Evolutionary conservation across 768 basidiomycete species (phyloP).

Genomic region (Serendipita sp.): DNA sequence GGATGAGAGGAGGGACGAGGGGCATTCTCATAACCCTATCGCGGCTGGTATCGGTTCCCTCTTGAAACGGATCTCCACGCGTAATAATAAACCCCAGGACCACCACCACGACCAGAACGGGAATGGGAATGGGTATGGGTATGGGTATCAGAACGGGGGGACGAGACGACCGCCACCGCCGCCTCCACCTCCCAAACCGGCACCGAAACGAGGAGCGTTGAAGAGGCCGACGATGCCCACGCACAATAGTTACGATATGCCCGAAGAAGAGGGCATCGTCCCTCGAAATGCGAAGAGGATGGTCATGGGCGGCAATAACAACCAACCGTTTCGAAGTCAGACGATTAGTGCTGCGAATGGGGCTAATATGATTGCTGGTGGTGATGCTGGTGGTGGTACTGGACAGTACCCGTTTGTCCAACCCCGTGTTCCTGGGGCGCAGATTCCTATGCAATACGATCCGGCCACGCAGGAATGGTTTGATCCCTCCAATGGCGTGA

Average conservation of each 20-base stretch:
- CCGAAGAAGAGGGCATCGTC: neutral
- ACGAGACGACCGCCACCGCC: neutral
- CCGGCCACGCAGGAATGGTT: neutral
- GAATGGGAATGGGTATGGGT: too few relatives aligned
- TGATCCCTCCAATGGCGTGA: neutral
- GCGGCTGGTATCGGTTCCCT: neutral
- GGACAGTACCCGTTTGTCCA: neutral
- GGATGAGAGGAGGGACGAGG: neutral
- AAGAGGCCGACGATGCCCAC: neutral
- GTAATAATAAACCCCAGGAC: too few relatives aligned
- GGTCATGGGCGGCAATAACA: neutral
- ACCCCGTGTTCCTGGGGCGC: neutral
- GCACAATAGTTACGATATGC: neutral
- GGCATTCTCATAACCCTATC: neutral
- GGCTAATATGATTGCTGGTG: too few relatives aligned
- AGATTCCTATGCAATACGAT: neutral
- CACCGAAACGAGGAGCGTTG: neutral
- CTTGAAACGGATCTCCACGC: neutral
- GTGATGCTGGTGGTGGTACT: too few relatives aligned
- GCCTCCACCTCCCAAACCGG: neutral
- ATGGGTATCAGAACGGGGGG: neutral
- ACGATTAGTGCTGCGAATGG: neutral
- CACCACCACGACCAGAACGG: too few relatives aligned
- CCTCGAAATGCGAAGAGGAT: neutral
- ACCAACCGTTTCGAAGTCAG: neutral